A percentile compares a stretch with the other conserved stretches of the same genome.
These are phyloP conservation scores for Candida fluviatilis DNA, from an alignment of 805 yeast species.

Conservation along the genomic window DNA sequence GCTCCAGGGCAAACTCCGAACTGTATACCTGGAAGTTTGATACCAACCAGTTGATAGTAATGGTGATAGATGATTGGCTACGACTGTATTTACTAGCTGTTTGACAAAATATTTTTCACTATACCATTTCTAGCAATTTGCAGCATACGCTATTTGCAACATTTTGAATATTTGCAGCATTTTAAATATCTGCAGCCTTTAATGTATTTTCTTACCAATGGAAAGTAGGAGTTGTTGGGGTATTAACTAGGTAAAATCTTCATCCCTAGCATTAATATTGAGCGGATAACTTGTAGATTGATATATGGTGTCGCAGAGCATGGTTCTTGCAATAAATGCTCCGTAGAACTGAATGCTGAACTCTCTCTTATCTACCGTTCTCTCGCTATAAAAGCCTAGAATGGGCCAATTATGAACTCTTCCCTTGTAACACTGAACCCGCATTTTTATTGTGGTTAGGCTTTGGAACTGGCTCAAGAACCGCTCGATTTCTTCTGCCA, in stretches of 20 bases:
- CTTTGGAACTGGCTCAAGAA: constrained; percentile 17
- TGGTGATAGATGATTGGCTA: no score
- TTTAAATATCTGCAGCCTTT: neutral
- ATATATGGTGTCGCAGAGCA: constrained; percentile 14
- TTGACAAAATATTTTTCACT: no score
- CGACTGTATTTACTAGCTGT: no score
- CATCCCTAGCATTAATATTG: constrained; percentile 11
- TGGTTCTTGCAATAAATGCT: constrained; percentile 40
- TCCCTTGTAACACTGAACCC: constrained; percentile 26
- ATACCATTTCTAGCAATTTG: no score
- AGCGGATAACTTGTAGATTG: constrained; percentile 26
- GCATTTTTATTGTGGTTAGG: constrained; percentile 22
- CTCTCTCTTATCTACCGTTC: constrained; percentile 39
- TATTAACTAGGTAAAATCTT: constrained; percentile 6
- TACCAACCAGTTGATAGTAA: no score
- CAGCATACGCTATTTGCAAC: no score
- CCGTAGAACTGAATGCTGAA: constrained; percentile 37
- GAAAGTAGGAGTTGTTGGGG: neutral
- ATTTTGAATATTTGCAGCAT: no score
- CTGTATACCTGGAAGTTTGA: no score
- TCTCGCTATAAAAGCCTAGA: constrained; percentile 35
- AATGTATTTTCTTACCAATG: neutral
- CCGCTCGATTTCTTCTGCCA: constrained; percentile 32
- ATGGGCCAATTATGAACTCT: constrained; percentile 50
- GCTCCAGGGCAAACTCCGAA: no score